Conservation (phyloP, 768 basidiomycete species). For the Macrolepiota fuliginosa region DNA sequence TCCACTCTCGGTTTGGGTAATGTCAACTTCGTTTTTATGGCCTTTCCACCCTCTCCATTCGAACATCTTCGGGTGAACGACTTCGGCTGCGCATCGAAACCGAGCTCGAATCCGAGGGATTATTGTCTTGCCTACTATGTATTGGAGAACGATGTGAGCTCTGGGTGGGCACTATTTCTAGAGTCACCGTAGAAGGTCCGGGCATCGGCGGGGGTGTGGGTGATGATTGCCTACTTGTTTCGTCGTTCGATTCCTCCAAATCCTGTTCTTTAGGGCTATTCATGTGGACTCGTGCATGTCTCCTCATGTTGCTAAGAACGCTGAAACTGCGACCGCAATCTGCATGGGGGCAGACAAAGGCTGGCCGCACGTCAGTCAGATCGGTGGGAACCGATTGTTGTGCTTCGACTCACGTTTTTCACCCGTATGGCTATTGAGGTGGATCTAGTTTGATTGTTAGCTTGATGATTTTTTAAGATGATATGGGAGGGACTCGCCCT, state of each 20-base stretch:
- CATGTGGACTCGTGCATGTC: slow-evolving; percentile 74
- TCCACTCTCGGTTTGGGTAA: not conserved
- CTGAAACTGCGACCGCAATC: slow-evolving; percentile 81
- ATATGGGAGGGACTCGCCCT: slow-evolving; percentile 45
- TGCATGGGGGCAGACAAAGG: slow-evolving; percentile 72
- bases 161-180: slow-evolving; percentile 13
- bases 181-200: not conserved
- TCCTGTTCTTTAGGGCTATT: slow-evolving; percentile 31
- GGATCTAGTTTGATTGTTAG: slow-evolving; percentile 49
- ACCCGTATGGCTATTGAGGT: slow-evolving; percentile 81
- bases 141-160: slow-evolving; percentile 13
- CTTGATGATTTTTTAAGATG: slow-evolving; percentile 4
- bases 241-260: slow-evolving; percentile 42
- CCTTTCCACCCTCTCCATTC: slow-evolving; percentile 20
- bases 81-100: slow-evolving; percentile 39
- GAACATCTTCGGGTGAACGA: slow-evolving; percentile 34
- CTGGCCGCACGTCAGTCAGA: slow-evolving; percentile 31
- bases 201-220: slow-evolving; percentile 10
- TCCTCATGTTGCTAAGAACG: slow-evolving; percentile 86
- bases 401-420: slow-evolving; percentile 65
- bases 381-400: slow-evolving; percentile 5
- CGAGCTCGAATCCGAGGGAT: slow-evolving; percentile 38
- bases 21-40: slow-evolving; percentile 31
- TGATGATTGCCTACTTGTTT: slow-evolving; percentile 33
- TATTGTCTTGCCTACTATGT: slow-evolving; percentile 36